A percentile compares a stretch with the other conserved stretches of the same genome.
phyloP scores from a whole-genome alignment of 352 stramenopile genomes.

The Globisporangium perplexum region DNA sequence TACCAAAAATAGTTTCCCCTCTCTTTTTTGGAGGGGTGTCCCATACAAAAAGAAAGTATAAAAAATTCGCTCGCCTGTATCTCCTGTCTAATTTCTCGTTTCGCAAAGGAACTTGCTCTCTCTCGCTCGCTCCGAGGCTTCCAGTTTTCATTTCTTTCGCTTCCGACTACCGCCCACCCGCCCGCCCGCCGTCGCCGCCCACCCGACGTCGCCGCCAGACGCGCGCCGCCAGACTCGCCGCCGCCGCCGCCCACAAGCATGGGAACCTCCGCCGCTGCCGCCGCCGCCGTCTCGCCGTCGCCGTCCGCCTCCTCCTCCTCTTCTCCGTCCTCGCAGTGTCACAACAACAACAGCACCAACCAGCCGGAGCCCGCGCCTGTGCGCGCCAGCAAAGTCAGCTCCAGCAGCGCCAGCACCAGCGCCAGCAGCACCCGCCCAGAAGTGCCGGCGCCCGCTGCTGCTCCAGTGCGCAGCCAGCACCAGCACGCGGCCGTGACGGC shows the following conservation, averaged over 20 bases:
- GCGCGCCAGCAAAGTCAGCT: constrained; percentile 2
- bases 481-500: constrained; percentile 6
- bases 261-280: not conserved
- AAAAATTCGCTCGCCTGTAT: too few relatives aligned
- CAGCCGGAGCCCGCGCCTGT: not conserved
- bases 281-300: not conserved
- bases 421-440: constrained; percentile 48
- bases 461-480: constrained; percentile 1
- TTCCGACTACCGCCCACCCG: not conserved
- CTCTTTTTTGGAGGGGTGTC: not conserved
- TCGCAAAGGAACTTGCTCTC: too few relatives aligned
- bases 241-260: not conserved
- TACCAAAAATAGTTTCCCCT: too few relatives aligned
- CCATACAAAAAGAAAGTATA: not conserved
- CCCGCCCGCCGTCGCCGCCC: not conserved
- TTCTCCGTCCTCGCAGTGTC: too few relatives aligned
- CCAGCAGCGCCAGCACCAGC: constrained; percentile 1
- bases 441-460: constrained; percentile 7
- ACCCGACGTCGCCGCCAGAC: too few relatives aligned
- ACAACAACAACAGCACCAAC: not conserved
- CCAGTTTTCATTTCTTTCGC: constrained; percentile 2
- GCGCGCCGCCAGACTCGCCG: too few relatives aligned
- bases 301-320: too few relatives aligned
- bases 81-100: too few relatives aligned
- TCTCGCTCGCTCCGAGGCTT: not conserved